Percentiles rank a stretch among this genome's conserved stretches.
Evolutionary conservation across 306 rosid genomes (phyloP).

Genomic region (Benincasa hispida): DNA sequence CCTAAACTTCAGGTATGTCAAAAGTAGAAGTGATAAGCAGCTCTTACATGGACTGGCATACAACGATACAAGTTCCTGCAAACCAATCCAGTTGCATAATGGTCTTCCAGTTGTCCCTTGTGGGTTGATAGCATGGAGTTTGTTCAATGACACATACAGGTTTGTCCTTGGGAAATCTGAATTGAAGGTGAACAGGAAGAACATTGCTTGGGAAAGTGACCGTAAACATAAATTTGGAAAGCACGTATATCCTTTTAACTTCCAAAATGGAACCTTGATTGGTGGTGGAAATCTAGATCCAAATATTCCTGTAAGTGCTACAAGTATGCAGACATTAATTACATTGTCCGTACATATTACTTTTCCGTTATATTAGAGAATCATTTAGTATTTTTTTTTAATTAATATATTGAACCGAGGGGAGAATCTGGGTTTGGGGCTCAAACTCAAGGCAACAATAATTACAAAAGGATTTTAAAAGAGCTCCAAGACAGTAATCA

Average conservation of each 20-base stretch:
- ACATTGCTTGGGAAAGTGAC: slow-evolving; percentile 96
- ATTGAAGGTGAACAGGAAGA: slow-evolving; percentile 63
- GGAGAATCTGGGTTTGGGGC: not conserved
- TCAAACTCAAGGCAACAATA: not conserved
- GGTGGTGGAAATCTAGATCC: slow-evolving; percentile 81
- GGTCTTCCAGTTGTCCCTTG: slow-evolving; percentile 76
- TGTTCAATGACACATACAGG: slow-evolving; percentile 71
- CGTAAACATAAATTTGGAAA: slow-evolving; percentile 81
- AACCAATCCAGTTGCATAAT: slow-evolving; percentile 46
- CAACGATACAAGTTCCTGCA: slow-evolving; percentile 59
- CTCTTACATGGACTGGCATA: slow-evolving; percentile 60
- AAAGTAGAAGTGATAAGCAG: slow-evolving; percentile 74
- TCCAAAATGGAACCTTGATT: slow-evolving; percentile 78
- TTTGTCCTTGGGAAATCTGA: slow-evolving; percentile 54
- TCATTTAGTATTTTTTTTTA: not conserved
- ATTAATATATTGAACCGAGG: not conserved
- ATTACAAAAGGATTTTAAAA: not conserved
- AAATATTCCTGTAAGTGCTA: slow-evolving; percentile 59
- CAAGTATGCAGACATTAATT: not conserved
- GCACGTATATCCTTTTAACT: slow-evolving; percentile 79
- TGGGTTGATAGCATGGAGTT: slow-evolving; percentile 93
- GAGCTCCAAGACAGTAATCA: not conserved
- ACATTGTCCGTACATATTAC: not conserved
- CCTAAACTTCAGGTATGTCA: slow-evolving; percentile 62
- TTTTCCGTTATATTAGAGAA: not conserved